A percentile compares a stretch with the other conserved stretches of the same genome.
These are phyloP conservation scores for Magnolia kwangsiensis DNA, from an alignment of 164 flowering plant species.

Conservation along the genomic window DNA sequence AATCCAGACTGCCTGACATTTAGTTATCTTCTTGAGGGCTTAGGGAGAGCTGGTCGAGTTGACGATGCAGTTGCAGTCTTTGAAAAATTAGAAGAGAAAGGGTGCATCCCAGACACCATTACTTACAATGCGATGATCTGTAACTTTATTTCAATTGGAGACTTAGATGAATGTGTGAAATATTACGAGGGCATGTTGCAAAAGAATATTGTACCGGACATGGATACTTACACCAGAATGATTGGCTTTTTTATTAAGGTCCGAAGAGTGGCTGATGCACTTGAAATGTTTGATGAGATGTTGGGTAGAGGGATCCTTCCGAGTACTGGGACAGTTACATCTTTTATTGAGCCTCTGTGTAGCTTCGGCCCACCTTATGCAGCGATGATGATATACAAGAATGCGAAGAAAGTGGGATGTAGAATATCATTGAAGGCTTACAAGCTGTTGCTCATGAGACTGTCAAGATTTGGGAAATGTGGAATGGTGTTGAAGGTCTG, in stretches of 20 bases:
- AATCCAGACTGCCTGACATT: slow-evolving; percentile 53
- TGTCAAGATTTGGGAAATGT: slow-evolving; percentile 89
- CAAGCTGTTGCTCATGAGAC: slow-evolving; percentile 71
- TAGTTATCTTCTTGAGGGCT: slow-evolving; percentile 54
- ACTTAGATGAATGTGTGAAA: slow-evolving; percentile 50
- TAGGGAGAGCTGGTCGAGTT: slow-evolving; percentile 73
- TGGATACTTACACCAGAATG: slow-evolving; percentile 54
- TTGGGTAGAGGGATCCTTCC: slow-evolving; percentile 53
- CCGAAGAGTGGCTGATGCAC: slow-evolving; percentile 82
- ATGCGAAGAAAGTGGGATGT: slow-evolving; percentile 66
- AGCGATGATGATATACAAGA: slow-evolving; percentile 72
- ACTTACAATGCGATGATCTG: slow-evolving; percentile 71
- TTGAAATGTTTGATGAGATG: slow-evolving; percentile 88
- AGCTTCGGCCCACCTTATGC: slow-evolving; percentile 93
- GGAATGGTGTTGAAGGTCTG: slow-evolving; percentile 65
- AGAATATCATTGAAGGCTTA: slow-evolving; percentile 60
- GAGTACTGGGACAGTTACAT: slow-evolving; percentile 56
- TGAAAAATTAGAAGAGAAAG: slow-evolving; percentile 46
- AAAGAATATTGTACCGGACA: slow-evolving; percentile 44
- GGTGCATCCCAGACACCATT: slow-evolving; percentile 34
- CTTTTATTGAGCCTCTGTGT: slow-evolving; percentile 67
- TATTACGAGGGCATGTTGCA: slow-evolving; percentile 52
- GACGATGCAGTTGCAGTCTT: slow-evolving; percentile 62
- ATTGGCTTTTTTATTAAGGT: slow-evolving; percentile 50
- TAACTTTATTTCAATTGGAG: slow-evolving; percentile 45